phyloP scores from a whole-genome alignment of 306 rosid genomes.

The Chamaecrista fasciculata region DNA sequence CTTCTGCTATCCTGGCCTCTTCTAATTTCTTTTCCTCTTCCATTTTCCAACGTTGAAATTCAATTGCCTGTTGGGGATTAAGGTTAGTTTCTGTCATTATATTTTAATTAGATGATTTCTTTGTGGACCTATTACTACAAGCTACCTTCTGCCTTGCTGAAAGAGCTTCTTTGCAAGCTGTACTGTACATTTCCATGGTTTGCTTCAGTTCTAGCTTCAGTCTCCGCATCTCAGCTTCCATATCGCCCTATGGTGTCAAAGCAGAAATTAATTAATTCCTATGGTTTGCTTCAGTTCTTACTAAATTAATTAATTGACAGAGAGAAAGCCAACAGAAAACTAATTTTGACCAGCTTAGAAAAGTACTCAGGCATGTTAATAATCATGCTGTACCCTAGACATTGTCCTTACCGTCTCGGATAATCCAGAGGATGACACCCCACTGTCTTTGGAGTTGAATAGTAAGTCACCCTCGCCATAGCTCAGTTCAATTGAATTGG shows the following conservation, averaged over 20 bases:
- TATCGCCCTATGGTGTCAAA: constrained; percentile 57
- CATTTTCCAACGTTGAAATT: constrained; percentile 69
- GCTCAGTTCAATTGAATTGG: constrained; percentile 41
- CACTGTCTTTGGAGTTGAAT: constrained; percentile 47
- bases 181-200: constrained; percentile 82
- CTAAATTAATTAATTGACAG: too few relatives aligned
- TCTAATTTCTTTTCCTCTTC: constrained; percentile 64
- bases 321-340: not conserved
- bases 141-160: constrained; percentile 63
- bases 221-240: constrained; percentile 88
- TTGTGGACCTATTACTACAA: not conserved
- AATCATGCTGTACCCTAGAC: not conserved
- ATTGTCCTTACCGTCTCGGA: constrained; percentile 38
- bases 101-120: not conserved
- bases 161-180: constrained; percentile 82
- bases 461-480: constrained; percentile 32
- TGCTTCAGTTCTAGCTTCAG: constrained; percentile 77
- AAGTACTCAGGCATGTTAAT: not conserved
- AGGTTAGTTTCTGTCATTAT: not conserved
- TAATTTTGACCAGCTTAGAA: not conserved
- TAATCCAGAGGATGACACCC: constrained; percentile 18
- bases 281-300: too few relatives aligned
- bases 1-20: constrained; percentile 51
- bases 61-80: constrained; percentile 49
- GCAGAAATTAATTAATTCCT: not conserved